Conservation (phyloP, 2,329 filamentous ascomycete species). For the Monosporascus sp. region DNA sequence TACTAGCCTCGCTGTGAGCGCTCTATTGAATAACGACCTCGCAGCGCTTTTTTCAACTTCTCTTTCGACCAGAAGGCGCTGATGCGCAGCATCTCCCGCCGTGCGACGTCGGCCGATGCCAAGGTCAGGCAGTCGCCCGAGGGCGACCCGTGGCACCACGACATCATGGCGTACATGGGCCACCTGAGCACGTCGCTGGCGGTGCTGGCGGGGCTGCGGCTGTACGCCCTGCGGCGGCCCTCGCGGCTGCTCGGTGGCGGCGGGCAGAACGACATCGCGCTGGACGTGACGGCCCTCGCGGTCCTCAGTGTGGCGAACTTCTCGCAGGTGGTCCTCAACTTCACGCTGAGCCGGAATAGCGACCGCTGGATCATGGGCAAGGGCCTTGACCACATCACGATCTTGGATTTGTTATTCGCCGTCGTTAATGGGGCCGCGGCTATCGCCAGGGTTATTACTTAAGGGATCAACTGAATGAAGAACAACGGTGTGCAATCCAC, state of each 20-base stretch:
- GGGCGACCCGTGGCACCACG: conserved; percentile 20
- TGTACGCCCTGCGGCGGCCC: conserved; percentile 10
- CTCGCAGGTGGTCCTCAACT: conserved; percentile 21
- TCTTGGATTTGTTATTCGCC: conserved; percentile 10
- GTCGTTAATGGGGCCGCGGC: background rate
- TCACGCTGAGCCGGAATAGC: conserved; percentile 5
- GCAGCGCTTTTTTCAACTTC: conserved; percentile 14
- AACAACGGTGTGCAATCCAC: too few species aligned
- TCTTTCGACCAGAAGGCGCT: conserved; percentile 10
- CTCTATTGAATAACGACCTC: background rate
- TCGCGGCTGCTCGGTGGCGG: conserved; percentile 16
- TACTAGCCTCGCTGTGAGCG: background rate
- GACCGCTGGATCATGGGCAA: conserved; percentile 23
- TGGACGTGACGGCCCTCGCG: conserved; percentile 16
- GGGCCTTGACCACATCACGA: conserved; percentile 18
- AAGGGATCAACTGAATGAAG: background rate
- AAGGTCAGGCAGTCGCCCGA: conserved; percentile 2
- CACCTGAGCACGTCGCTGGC: conserved; percentile 16
- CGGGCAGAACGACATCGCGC: conserved; percentile 18
- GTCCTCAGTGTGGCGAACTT: conserved; percentile 19
- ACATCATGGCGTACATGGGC: conserved; percentile 20
- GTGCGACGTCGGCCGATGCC: conserved; percentile 5
- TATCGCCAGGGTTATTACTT: background rate
- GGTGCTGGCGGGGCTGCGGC: conserved; percentile 12
- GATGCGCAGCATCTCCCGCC: conserved; percentile 13